Conservation (phyloP, 495 filamentous ascomycete genomes). For the Penicillium manginii region DNA sequence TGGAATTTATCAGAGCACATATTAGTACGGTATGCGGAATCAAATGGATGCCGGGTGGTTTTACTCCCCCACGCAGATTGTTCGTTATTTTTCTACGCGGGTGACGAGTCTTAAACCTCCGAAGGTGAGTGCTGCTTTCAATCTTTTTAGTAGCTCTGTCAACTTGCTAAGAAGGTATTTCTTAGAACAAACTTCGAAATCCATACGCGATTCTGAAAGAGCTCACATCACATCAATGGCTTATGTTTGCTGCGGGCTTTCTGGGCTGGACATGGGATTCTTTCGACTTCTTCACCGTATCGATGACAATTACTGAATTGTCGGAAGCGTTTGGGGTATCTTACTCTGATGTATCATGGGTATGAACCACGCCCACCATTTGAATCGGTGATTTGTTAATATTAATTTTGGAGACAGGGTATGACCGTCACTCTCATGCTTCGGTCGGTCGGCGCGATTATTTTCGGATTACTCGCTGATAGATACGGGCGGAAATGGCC, state of each 20-base stretch:
- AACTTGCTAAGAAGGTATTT: neutral
- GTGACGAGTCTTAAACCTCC: conserved; percentile 38
- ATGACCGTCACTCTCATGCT: conserved; percentile 81
- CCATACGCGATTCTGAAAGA: conserved; percentile 32
- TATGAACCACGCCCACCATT: neutral
- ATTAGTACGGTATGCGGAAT: too few species aligned
- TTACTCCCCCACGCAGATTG: conserved; percentile 41
- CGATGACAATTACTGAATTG: conserved; percentile 41
- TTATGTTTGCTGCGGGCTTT: conserved; percentile 39
- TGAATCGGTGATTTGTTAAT: neutral
- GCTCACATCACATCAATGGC: conserved; percentile 45
- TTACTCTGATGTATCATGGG: conserved; percentile 43
- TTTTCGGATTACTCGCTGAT: conserved; percentile 72
- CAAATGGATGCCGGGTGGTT: conserved; percentile 46
- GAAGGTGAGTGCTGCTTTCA: conserved; percentile 4
- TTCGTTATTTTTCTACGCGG: conserved; percentile 37
- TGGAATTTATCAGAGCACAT: neutral
- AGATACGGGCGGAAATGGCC: conserved; percentile 82
- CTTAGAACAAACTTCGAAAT: conserved; percentile 28
- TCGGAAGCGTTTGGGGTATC: conserved; percentile 34
- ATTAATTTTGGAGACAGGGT: conserved; percentile 44
- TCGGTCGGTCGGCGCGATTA: conserved; percentile 66
- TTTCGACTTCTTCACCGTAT: conserved; percentile 47
- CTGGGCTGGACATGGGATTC: conserved; percentile 47
- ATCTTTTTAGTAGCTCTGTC: neutral